Percentiles rank a stretch among this genome's conserved stretches.
Evolutionary conservation across 2,329 filamentous ascomycete species (phyloP).

Genomic region (Clonostachys byssicola): DNA sequence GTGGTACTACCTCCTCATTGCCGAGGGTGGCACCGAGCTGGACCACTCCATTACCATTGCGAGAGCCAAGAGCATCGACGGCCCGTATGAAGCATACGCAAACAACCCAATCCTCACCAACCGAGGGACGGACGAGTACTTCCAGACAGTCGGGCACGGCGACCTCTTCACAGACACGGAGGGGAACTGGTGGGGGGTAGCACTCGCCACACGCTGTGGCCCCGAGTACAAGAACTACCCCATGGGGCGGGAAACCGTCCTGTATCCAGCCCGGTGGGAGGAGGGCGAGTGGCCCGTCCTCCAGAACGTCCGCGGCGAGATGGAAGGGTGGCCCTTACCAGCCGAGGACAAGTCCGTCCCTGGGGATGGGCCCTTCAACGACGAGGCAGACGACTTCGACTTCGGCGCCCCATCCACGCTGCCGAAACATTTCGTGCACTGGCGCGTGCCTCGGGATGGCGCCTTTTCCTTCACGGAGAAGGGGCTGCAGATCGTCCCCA

Average conservation of each 20-base stretch:
- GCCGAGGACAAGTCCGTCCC: conserved; percentile 15
- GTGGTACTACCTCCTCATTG: conserved; percentile 43
- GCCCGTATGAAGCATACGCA: conserved; percentile 34
- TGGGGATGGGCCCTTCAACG: conserved; percentile 28
- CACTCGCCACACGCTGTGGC: conserved; percentile 9
- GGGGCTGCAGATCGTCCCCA: conserved; percentile 13
- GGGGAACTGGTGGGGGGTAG: conserved; percentile 36
- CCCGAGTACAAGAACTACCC: conserved; percentile 36
- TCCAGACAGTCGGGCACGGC: conserved; percentile 38
- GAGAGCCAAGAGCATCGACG: conserved; percentile 27
- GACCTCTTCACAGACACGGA: conserved; percentile 35
- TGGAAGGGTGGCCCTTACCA: conserved; percentile 28
- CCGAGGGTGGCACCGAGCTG: conserved; percentile 40
- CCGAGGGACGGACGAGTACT: conserved; percentile 24
- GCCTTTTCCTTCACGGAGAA: conserved; percentile 27
- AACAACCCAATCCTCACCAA: conserved; percentile 39
- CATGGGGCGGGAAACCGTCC: conserved; percentile 49
- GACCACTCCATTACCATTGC: conserved; percentile 37
- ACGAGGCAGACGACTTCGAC: conserved; percentile 28
- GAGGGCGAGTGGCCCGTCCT: conserved; percentile 40
- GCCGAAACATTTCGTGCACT: conserved; percentile 39
- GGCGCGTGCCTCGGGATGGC: conserved; percentile 33
- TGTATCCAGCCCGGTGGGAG: conserved; percentile 42
- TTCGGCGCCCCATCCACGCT: conserved; percentile 31
- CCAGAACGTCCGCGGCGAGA: conserved; percentile 9